These are phyloP conservation scores for Onygenales sp. DNA, from an alignment of 2,329 filamentous ascomycete species.

Conservation along the genomic window DNA sequence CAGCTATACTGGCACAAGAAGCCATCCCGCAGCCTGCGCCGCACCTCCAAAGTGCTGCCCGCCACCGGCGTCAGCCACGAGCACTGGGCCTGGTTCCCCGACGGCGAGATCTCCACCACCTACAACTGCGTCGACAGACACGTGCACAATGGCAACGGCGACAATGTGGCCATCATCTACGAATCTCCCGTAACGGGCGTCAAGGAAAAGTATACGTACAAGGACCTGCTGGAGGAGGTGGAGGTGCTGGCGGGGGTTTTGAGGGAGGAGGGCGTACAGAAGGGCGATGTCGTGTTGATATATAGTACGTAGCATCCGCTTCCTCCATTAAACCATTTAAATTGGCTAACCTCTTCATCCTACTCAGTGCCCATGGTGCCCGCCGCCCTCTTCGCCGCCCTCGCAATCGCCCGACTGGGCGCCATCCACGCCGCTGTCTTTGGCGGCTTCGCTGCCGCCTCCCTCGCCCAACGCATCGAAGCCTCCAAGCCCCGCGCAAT, in stretches of 20 bases:
- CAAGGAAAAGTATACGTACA: constrained; percentile 67
- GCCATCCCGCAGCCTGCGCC: constrained; percentile 54
- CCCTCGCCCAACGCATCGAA: constrained; percentile 81
- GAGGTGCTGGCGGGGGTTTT: constrained; percentile 73
- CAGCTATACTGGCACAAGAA: constrained; percentile 72
- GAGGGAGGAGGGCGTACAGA: constrained; percentile 68
- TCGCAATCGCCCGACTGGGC: constrained; percentile 71
- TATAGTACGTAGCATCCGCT: constrained; percentile 55
- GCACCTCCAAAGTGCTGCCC: constrained; percentile 53
- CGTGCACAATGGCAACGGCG: constrained; percentile 68
- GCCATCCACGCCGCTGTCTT: constrained; percentile 90
- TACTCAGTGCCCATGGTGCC: constrained; percentile 88
- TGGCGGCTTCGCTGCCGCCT: constrained; percentile 74
- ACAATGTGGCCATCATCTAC: constrained; percentile 68
- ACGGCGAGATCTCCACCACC: constrained; percentile 79
- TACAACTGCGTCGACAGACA: constrained; percentile 90
- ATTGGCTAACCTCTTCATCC: constrained; percentile 4
- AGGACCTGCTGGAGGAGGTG: constrained; percentile 66
- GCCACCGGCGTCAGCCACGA: constrained; percentile 53
- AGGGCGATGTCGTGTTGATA: constrained; percentile 78
- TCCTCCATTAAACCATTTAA: not conserved
- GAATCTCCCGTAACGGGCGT: constrained; percentile 73
- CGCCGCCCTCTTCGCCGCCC: constrained; percentile 72
- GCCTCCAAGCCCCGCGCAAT: constrained; percentile 66
- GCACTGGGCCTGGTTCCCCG: constrained; percentile 85